phyloP scores from a whole-genome alignment of 805 yeast species.

The Kluyveromyces nonfermentans region DNA sequence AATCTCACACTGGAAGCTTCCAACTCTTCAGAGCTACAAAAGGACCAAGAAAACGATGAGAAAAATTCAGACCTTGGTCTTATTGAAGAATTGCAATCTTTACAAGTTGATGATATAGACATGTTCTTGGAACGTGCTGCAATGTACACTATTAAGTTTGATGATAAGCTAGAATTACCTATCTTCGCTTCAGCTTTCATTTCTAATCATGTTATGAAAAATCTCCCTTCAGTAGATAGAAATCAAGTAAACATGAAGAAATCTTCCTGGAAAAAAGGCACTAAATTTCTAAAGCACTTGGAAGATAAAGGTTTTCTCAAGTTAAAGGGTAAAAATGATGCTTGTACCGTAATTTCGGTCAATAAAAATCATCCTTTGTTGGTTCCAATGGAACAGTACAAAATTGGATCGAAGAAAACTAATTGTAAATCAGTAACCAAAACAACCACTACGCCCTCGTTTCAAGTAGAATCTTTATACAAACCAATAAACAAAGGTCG shows the following conservation, averaged over 20 bases:
- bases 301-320: slow-evolving; percentile 64
- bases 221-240: slow-evolving; percentile 60
- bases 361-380: slow-evolving; percentile 42
- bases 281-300: slow-evolving; percentile 78
- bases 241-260: slow-evolving; percentile 54
- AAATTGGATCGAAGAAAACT: slow-evolving; percentile 18
- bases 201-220: slow-evolving; percentile 56
- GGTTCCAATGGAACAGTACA: slow-evolving; percentile 58
- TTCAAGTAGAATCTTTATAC: slow-evolving; percentile 35
- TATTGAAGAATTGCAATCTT: slow-evolving; percentile 31
- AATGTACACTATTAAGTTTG: slow-evolving; percentile 55
- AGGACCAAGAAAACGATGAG: neutral
- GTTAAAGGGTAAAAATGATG: slow-evolving; percentile 80
- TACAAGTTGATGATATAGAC: slow-evolving; percentile 62
- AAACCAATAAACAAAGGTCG: slow-evolving; percentile 47
- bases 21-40: neutral
- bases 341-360: slow-evolving; percentile 45
- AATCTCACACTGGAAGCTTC: neutral
- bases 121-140: slow-evolving; percentile 63
- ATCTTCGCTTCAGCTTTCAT: slow-evolving; percentile 66
- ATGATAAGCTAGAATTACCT: slow-evolving; percentile 47
- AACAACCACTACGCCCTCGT: slow-evolving; percentile 22
- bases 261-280: slow-evolving; percentile 82
- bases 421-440: slow-evolving; percentile 7
- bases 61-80: slow-evolving; percentile 16